A percentile compares a stretch with the other conserved stretches of the same genome.
phyloP scores from a whole-genome alignment of 768 basidiomycete species.

The Amanita brunnescens region DNA sequence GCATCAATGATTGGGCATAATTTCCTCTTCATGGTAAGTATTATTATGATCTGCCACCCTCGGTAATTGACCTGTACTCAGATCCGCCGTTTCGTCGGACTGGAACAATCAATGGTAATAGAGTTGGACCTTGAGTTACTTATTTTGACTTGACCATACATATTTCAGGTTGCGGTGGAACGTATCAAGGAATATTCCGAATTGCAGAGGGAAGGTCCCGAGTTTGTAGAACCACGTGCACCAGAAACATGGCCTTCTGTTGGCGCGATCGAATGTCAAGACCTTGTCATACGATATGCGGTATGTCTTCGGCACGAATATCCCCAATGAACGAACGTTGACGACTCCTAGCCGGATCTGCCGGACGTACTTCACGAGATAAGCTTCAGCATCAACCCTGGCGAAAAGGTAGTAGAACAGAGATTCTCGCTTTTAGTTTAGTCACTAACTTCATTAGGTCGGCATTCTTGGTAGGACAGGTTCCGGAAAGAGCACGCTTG shows the following conservation, averaged over 20 bases:
- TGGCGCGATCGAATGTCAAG: constrained; percentile 62
- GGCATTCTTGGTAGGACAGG: constrained; percentile 68
- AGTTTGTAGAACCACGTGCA: constrained; percentile 84
- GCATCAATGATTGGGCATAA: constrained; percentile 69
- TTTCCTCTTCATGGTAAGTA: constrained; percentile 52
- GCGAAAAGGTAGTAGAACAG: constrained; percentile 54
- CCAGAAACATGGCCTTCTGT: constrained; percentile 67
- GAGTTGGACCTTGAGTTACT: not conserved
- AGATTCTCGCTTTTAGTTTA: not conserved
- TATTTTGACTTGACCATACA: not conserved
- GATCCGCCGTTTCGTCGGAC: constrained; percentile 75
- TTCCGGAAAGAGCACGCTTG: constrained; percentile 75
- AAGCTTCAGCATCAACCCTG: constrained; percentile 62
- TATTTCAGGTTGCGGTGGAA: constrained; percentile 64
- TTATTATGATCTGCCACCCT: not conserved
- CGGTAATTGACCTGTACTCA: constrained; percentile 10
- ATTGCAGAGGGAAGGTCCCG: constrained; percentile 65
- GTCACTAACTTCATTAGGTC: constrained; percentile 28
- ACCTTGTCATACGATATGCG: constrained; percentile 71
- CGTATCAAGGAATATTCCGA: constrained; percentile 90
- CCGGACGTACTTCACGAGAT: constrained; percentile 79
- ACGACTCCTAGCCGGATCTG: constrained; percentile 56
- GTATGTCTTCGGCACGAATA: constrained; percentile 29
- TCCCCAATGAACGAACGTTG: not conserved
- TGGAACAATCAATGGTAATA: constrained; percentile 86